Base-by-base conservation (phyloP, 2,329 filamentous ascomycete species). In the Ophiostoma ulmi region DNA sequence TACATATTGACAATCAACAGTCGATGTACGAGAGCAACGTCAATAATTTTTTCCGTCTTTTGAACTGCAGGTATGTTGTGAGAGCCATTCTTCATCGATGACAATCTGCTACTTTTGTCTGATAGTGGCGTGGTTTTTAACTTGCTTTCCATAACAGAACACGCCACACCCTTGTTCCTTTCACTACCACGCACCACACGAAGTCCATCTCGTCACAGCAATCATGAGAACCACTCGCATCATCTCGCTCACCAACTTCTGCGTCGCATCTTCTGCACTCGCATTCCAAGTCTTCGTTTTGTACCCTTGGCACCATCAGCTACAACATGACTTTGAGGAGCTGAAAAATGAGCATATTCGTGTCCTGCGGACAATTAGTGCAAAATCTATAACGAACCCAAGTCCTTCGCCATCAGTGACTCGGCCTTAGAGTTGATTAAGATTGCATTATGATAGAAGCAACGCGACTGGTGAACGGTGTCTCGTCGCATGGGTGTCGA, bases 271-370 rank as follows among this genome's bases (percentile, higher is more conserved):
- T 39, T 89, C 87, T 4, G 89, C 89, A 0, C 82, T 91, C 44
- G 82, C 81, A 48, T 91, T 91, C 78, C 88, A 91, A 78, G 87
- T 90, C 68, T 88, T 87, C 74, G 89, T 91, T 55, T 81, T 91
- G 13, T 91, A 91, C 78, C 89, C 89, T 1, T 91, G 88, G 88
- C 88, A 91, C 78, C 84, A 89, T 75, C 81, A 89, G 76, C 80
- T 91, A 7, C 86, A 90, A 73, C 82, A 85, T 26, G 85, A 86
- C 72, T 90, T 91, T 75, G 81, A 86, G 70, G 79, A 82, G 13
- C 79, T 90, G 35, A 88, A 86, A 76, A 82, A 81, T 71, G 87
- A 90, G 74, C 86, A 90, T 74, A 74, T 83, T 20, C 78, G 78
- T 69, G 81, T 83, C 38, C 77, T 83, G 69, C 52, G 66, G n/a